Percentiles rank a stretch among this genome's conserved stretches.
These are phyloP conservation scores for Mangifera indica DNA, from an alignment of 345 rosid species.

Conservation along the genomic window DNA sequence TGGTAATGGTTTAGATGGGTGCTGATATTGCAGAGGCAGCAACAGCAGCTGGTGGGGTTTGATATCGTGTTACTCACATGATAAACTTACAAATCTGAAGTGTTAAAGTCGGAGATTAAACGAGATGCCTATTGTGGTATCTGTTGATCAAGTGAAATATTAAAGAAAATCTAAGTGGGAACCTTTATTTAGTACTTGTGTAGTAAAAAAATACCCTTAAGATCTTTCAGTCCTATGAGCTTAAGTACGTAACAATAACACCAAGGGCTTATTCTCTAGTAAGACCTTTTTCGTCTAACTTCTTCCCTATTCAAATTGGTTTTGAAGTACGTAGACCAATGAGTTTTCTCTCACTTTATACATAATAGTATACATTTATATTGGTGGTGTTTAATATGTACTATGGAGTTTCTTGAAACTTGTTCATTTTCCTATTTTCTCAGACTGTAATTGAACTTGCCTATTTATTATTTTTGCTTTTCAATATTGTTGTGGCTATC, in stretches of 20 bases:
- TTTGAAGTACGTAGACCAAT: neutral
- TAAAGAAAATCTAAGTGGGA: neutral
- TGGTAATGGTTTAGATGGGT: neutral
- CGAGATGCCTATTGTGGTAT: neutral
- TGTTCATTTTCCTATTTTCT: neutral
- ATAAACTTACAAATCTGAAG: neutral
- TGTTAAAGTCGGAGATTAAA: neutral
- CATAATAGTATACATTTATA: neutral
- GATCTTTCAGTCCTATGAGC: neutral
- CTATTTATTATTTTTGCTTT: neutral
- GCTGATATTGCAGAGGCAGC: conserved; percentile 1
- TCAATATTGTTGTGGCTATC: neutral
- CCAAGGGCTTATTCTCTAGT: neutral
- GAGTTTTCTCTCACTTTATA: neutral
- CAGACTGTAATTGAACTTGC: neutral
- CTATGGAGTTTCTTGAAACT: neutral
- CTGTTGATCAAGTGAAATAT: neutral
- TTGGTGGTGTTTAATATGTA: neutral
- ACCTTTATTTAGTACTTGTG: too few species aligned
- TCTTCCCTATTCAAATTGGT: neutral
- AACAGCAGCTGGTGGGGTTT: neutral
- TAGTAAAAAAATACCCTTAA: too few species aligned
- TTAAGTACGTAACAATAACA: neutral
- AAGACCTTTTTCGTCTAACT: neutral
- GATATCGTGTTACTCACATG: neutral